A percentile compares a stretch with the other conserved stretches of the same genome.
These are phyloP conservation scores for Lachnellula arida DNA, from an alignment of 2,329 filamentous ascomycete genomes.

Conservation along the genomic window DNA sequence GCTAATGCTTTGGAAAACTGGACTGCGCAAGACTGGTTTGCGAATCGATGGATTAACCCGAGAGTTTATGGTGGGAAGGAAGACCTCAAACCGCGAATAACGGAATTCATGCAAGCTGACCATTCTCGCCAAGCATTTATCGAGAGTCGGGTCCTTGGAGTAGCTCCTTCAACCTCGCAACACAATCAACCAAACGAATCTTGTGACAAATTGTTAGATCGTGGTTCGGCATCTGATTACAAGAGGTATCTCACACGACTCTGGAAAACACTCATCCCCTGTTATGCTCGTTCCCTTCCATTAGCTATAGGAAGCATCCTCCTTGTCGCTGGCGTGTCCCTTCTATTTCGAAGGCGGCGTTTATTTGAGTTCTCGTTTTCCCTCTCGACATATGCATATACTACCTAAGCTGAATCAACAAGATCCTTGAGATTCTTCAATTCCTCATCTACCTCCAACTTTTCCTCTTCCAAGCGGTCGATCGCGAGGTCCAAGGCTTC, in stretches of 20 bases:
- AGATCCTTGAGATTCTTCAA: constrained; percentile 4
- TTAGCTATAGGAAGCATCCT: not conserved
- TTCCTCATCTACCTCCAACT: constrained; percentile 4
- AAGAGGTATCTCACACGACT: not conserved
- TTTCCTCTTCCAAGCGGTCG: constrained; percentile 8
- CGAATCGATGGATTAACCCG: constrained; percentile 14
- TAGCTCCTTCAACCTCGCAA: not conserved
- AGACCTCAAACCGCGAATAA: constrained; percentile 9
- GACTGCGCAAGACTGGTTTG: constrained; percentile 20
- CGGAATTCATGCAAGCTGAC: constrained; percentile 8
- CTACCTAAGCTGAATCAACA: constrained; percentile 1
- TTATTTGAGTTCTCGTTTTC: not conserved
- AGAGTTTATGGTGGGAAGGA: constrained; percentile 8
- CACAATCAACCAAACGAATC: not conserved
- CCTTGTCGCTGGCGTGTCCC: not conserved
- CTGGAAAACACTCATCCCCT: constrained; percentile 1
- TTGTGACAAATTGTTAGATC: not conserved
- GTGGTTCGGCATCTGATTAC: not conserved
- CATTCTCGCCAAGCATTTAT: constrained; percentile 8
- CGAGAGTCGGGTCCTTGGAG: constrained; percentile 1
- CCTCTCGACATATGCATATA: not conserved
- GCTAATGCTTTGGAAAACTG: constrained; percentile 21
- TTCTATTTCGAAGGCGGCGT: constrained; percentile 1
- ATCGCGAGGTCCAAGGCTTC: constrained; percentile 5
- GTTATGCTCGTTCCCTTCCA: not conserved